phyloP scores from a whole-genome alignment of 176 grass and related monocot species.

The Phoenix roebelenii region DNA sequence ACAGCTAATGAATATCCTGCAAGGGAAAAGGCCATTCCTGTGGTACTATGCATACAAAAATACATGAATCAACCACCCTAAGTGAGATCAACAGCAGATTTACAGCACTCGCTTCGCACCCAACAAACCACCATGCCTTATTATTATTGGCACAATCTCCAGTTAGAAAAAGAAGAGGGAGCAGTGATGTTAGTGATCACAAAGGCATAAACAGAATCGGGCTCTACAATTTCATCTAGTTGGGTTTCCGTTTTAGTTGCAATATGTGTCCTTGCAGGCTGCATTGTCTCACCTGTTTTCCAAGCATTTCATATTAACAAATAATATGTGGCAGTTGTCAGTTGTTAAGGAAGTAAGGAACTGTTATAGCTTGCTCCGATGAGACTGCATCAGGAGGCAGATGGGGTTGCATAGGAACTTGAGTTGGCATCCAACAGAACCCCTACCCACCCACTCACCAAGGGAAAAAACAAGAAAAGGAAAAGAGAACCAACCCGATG shows the following conservation, averaged over 20 bases:
- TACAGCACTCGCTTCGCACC: neutral
- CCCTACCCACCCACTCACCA: no score
- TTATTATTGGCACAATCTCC: slow-evolving; percentile 26
- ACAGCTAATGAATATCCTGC: slow-evolving; percentile 31
- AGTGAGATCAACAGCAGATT: neutral
- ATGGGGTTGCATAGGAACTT: no score
- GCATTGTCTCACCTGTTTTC: slow-evolving; percentile 74
- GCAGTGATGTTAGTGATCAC: slow-evolving; percentile 4
- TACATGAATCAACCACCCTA: slow-evolving; percentile 47
- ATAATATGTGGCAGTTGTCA: slow-evolving; percentile 1
- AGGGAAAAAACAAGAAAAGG: no score
- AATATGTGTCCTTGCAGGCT: slow-evolving; percentile 83
- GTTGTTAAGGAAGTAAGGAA: neutral
- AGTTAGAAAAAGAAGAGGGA: slow-evolving; percentile 23
- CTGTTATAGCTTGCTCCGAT: no score
- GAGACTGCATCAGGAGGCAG: no score
- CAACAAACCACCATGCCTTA: slow-evolving; percentile 5
- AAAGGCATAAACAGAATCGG: slow-evolving; percentile 23
- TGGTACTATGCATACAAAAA: slow-evolving; percentile 51
- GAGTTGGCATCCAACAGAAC: no score
- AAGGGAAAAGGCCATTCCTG: slow-evolving; percentile 30
- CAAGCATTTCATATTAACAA: neutral
- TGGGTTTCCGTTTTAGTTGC: slow-evolving; percentile 45
- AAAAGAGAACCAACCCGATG: no score
- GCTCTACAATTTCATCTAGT: slow-evolving; percentile 29